These are phyloP conservation scores for Salix arbutifolia DNA, from an alignment of 345 rosid species.

Conservation along the genomic window DNA sequence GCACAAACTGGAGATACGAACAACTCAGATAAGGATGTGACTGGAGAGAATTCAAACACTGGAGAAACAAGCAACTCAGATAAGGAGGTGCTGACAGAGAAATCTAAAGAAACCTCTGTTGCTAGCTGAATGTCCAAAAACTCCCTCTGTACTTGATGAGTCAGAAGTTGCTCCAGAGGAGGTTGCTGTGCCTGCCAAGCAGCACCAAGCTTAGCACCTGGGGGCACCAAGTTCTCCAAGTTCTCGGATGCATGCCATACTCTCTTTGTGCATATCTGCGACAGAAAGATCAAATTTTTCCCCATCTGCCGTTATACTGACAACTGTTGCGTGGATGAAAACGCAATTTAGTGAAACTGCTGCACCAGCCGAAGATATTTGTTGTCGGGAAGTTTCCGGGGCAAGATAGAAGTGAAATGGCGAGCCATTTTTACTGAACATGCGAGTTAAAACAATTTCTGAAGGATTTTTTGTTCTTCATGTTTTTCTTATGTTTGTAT, in stretches of 20 bases:
- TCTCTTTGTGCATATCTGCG: not conserved
- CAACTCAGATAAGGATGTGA: constrained; percentile 48
- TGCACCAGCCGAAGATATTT: not conserved
- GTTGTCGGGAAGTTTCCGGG: not conserved
- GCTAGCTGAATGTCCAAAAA: constrained; percentile 34
- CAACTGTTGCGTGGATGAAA: not conserved
- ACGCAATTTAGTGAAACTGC: not conserved
- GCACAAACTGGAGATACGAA: constrained; percentile 53
- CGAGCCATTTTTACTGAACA: no score
- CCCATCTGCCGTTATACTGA: not conserved
- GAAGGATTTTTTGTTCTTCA: no score
- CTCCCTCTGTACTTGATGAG: not conserved
- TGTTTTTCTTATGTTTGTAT: no score
- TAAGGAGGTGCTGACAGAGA: constrained; percentile 45
- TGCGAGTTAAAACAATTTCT: no score
- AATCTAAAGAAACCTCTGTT: constrained; percentile 50
- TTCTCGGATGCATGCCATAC: not conserved
- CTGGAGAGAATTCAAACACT: constrained; percentile 43
- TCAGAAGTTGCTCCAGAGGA: not conserved
- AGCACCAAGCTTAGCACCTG: not conserved
- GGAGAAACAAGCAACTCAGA: constrained; percentile 52
- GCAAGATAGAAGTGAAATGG: not conserved
- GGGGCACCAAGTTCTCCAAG: not conserved
- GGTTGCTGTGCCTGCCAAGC: not conserved
- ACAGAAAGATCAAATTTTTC: not conserved